Evolutionary conservation across 2,329 filamentous ascomycete species (phyloP).

Genomic region (Neocatenulostroma microsporum): DNA sequence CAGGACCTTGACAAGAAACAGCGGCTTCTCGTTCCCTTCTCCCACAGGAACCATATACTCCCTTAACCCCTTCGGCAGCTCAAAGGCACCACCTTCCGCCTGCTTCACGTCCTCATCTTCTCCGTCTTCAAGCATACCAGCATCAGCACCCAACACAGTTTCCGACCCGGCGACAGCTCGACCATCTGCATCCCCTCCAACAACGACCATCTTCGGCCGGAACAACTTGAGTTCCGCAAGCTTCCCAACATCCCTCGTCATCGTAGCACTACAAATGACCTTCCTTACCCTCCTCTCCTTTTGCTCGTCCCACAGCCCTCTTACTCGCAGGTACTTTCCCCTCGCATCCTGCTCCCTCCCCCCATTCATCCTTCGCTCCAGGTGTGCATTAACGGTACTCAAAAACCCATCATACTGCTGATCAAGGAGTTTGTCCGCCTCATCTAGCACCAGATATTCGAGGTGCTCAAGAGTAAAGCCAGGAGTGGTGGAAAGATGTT

Average conservation of each 20-base stretch:
- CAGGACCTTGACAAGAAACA: slow-evolving; percentile 76
- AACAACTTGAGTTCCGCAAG: slow-evolving; percentile 64
- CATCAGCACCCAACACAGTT: slow-evolving; percentile 9
- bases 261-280: slow-evolving; percentile 81
- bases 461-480: slow-evolving; percentile 73
- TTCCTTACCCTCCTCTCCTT: slow-evolving; percentile 55
- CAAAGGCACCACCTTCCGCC: slow-evolving; percentile 37
- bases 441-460: slow-evolving; percentile 85
- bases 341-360: slow-evolving; percentile 22
- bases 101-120: slow-evolving; percentile 17
- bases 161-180: slow-evolving; percentile 29
- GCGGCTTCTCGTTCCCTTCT: slow-evolving; percentile 53
- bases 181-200: slow-evolving; percentile 49
- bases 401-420: slow-evolving; percentile 43
- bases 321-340: slow-evolving; percentile 18
- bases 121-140: slow-evolving; percentile 14
- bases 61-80: slow-evolving; percentile 48
- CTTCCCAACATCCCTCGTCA: slow-evolving; percentile 78
- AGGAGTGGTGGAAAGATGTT: slow-evolving; percentile 76
- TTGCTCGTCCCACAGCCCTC: slow-evolving; percentile 31
- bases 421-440: slow-evolving; percentile 84
- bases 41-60: slow-evolving; percentile 44
- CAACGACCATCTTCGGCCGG: slow-evolving; percentile 66
- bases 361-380: slow-evolving; percentile 12
- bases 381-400: slow-evolving; percentile 18